A percentile compares a stretch with the other conserved stretches of the same genome.
phyloP scores from a whole-genome alignment of 192 early-diverging fungal genomes.

The Funneliformis mosseae region DNA sequence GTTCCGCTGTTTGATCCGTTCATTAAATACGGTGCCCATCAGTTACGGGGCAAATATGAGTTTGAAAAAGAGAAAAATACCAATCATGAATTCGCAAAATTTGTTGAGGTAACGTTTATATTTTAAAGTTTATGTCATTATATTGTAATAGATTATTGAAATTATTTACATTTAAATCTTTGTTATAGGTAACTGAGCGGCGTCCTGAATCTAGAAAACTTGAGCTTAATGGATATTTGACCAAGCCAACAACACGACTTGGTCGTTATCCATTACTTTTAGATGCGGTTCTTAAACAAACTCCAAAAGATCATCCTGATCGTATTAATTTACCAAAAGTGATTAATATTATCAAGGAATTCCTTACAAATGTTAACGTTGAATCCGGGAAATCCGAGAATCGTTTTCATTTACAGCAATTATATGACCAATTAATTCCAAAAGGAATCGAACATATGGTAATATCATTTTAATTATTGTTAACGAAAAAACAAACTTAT shows the following conservation, averaged over 20 bases:
- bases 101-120: constrained; percentile 64
- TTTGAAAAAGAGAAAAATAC: constrained; percentile 78
- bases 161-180: not conserved
- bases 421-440: constrained; percentile 70
- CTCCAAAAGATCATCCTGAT: constrained; percentile 83
- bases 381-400: constrained; percentile 92
- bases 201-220: constrained; percentile 79
- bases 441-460: constrained; percentile 46
- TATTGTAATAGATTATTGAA: not conserved
- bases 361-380: constrained; percentile 78
- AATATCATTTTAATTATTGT: not conserved
- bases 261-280: constrained; percentile 86
- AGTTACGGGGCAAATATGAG: constrained; percentile 78
- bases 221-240: constrained; percentile 84
- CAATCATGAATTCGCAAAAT: constrained; percentile 69
- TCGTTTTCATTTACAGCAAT: constrained; percentile 73
- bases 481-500: not conserved
- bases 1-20: constrained; percentile 75
- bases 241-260: constrained; percentile 84
- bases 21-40: constrained; percentile 85
- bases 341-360: constrained; percentile 69
- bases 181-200: constrained; percentile 65
- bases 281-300: constrained; percentile 78
- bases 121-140: not conserved
- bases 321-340: constrained; percentile 70